Conservation (phyloP, 192 early-diverging fungal genomes). For the Paraglomus brasilianum region DNA sequence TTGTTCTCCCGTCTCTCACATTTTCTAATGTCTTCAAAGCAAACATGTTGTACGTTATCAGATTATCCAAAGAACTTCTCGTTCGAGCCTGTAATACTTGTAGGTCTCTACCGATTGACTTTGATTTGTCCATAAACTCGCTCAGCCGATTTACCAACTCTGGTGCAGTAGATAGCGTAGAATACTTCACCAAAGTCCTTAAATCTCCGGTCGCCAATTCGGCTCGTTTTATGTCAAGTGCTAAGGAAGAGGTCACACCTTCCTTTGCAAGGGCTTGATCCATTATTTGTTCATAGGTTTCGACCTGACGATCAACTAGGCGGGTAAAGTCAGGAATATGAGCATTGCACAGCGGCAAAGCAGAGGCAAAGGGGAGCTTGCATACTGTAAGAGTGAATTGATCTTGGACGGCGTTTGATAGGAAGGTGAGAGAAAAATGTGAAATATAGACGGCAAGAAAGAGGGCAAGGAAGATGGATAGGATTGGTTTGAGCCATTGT, state of each 20-base stretch:
- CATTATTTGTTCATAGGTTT: constrained; percentile 41
- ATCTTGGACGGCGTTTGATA: constrained; percentile 15
- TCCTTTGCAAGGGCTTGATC: constrained; percentile 33
- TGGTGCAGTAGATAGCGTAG: constrained; percentile 33
- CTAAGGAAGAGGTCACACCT: constrained; percentile 31
- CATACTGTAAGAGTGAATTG: neutral
- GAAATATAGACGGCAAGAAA: neutral
- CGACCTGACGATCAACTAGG: constrained; percentile 47
- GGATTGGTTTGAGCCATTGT: constrained; percentile 8
- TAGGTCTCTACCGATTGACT: constrained; percentile 42
- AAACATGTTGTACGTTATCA: constrained; percentile 51
- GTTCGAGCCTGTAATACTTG: constrained; percentile 49
- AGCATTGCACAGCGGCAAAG: constrained; percentile 9
- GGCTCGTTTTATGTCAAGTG: constrained; percentile 45
- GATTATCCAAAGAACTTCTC: constrained; percentile 50
- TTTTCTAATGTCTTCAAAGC: constrained; percentile 36
- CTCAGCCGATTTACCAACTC: constrained; percentile 41
- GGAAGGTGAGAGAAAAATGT: neutral
- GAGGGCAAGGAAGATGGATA: constrained; percentile 3
- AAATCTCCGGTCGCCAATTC: constrained; percentile 53
- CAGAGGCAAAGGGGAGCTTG: neutral
- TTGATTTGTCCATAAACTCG: constrained; percentile 42
- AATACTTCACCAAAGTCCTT: constrained; percentile 50
- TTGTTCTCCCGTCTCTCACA: constrained; percentile 34
- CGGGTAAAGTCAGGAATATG: constrained; percentile 50